Evolutionary conservation across 257 asterid species (phyloP).

Genomic region (Ocimum tenuiflorum): DNA sequence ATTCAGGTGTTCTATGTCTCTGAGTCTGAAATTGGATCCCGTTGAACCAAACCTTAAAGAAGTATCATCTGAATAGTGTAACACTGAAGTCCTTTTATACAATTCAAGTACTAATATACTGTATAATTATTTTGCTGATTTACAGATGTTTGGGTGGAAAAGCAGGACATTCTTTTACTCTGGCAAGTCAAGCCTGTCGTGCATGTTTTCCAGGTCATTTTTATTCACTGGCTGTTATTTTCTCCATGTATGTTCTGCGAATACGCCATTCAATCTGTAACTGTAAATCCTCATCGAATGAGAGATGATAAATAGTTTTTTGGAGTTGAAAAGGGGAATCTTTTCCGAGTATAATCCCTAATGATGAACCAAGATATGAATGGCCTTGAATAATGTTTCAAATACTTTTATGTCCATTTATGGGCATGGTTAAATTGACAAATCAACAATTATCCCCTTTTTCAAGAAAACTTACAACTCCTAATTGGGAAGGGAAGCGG

Average conservation of each 20-base stretch:
- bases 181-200: constrained; percentile 97
- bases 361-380: constrained; percentile 5
- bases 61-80: neutral
- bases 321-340: neutral
- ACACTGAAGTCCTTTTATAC: neutral
- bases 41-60: neutral
- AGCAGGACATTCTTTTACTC: constrained; percentile 69
- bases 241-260: neutral
- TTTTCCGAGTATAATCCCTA: neutral
- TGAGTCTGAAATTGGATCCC: neutral
- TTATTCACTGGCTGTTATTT: constrained; percentile 1
- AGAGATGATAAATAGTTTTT: neutral
- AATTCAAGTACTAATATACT: no score
- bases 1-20: constrained; percentile 48
- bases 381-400: neutral
- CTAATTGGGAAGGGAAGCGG: no score
- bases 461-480: no score
- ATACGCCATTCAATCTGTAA: neutral
- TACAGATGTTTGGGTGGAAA: constrained; percentile 73
- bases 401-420: neutral
- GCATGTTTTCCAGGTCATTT: constrained; percentile 83
- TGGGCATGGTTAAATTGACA: neutral
- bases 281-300: neutral
- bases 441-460: neutral
- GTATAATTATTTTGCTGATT: constrained; percentile 17